These are phyloP conservation scores for Teratosphaeria viscida DNA, from an alignment of 2,329 filamentous ascomycete genomes.

Conservation along the genomic window DNA sequence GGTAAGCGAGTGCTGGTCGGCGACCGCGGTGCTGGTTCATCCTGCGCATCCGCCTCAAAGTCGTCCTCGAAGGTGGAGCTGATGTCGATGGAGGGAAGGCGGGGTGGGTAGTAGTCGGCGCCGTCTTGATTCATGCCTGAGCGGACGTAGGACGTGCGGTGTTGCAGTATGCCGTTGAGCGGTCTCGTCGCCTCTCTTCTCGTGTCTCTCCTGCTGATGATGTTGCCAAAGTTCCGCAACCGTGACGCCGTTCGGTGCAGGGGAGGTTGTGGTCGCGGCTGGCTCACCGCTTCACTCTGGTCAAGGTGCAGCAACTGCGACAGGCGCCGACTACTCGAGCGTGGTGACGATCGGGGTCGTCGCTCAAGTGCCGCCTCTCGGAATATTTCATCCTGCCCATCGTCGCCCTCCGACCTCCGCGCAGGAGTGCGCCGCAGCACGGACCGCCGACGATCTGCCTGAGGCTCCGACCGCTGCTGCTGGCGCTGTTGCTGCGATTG, in stretches of 20 bases:
- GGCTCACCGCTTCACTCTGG: slow-evolving; percentile 3
- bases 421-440: slow-evolving; percentile 4
- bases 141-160: slow-evolving; percentile 17
- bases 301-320: slow-evolving; percentile 16
- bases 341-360: slow-evolving; percentile 4
- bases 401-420: slow-evolving; percentile 3
- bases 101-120: slow-evolving; percentile 17
- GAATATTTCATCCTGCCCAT: slow-evolving; percentile 5
- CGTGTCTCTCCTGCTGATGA: slow-evolving; percentile 1
- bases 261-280: not conserved
- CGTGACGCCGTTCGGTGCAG: slow-evolving; percentile 6
- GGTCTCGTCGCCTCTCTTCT: not conserved
- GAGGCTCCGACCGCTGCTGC: not conserved
- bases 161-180: slow-evolving; percentile 10
- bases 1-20: slow-evolving; percentile 19
- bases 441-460: slow-evolving; percentile 3
- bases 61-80: slow-evolving; percentile 26
- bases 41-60: slow-evolving; percentile 13
- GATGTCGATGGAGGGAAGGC: slow-evolving; percentile 24
- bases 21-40: slow-evolving; percentile 15
- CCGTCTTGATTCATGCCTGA: slow-evolving; percentile 12
- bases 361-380: not conserved
- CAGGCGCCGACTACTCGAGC: slow-evolving; percentile 15
- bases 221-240: slow-evolving; percentile 2
- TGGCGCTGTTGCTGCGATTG: slow-evolving; percentile 17